Percentiles rank a stretch among this genome's conserved stretches.
phyloP scores from a whole-genome alignment of 495 filamentous ascomycete genomes.

The Penicillium subrubescens region DNA sequence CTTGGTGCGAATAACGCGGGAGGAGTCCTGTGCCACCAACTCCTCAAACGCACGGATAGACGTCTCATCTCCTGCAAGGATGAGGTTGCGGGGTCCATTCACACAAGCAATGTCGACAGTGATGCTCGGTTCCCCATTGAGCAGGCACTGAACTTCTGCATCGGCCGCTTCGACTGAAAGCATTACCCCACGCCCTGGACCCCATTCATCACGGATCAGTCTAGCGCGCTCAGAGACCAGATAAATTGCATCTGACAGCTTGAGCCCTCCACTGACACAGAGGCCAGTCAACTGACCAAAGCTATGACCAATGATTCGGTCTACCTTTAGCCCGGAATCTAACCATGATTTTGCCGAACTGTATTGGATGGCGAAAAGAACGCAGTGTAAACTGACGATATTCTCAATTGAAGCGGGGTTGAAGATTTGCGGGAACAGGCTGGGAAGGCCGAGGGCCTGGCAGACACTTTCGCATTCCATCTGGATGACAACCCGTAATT shows the following conservation, averaged over 20 bases:
- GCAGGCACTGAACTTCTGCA: neutral
- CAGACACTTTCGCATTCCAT: neutral
- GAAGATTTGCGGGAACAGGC: neutral
- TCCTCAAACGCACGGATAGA: neutral
- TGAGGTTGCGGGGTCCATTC: neutral
- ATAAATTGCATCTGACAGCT: neutral
- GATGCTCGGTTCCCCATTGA: neutral
- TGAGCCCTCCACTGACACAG: neutral
- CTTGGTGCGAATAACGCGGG: neutral
- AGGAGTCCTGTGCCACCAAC: neutral
- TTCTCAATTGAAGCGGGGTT: neutral
- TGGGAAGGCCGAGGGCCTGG: neutral
- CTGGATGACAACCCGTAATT: neutral
- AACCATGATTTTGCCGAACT: neutral
- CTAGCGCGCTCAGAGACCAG: neutral
- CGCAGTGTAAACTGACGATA: neutral
- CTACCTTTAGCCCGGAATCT: neutral
- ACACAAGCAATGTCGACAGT: neutral
- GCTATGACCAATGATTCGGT: neutral
- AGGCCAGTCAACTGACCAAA: neutral
- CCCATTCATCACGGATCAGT: neutral
- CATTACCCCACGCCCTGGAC: neutral
- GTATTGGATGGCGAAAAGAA: neutral
- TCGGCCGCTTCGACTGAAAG: neutral
- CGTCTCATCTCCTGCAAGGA: neutral